These are phyloP conservation scores for Flammula alnicola DNA, from an alignment of 1,284 basidiomycete genomes.

Conservation along the genomic window DNA sequence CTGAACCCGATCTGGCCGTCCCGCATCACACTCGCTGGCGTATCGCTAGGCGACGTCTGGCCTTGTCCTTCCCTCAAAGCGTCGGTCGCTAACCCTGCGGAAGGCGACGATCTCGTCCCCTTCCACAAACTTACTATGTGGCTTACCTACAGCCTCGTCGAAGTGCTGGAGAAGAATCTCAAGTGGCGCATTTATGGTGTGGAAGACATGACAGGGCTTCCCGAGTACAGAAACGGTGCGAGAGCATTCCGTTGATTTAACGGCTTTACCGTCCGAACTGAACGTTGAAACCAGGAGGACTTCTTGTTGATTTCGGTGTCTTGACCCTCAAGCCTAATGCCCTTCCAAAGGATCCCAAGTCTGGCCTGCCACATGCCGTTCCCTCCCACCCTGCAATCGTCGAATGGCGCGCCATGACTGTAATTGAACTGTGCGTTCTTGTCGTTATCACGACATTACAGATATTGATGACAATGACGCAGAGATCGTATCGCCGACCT, in stretches of 20 bases:
- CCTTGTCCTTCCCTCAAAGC: conserved; percentile 59
- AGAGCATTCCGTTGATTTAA: not conserved
- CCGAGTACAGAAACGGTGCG: conserved; percentile 89
- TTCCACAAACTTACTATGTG: conserved; percentile 97
- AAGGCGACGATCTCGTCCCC: conserved; percentile 79
- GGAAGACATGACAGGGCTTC: conserved; percentile 83
- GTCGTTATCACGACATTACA: conserved; percentile 3
- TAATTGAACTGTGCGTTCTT: conserved; percentile 80
- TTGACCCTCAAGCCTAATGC: conserved; percentile 61
- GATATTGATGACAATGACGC: conserved; percentile 11
- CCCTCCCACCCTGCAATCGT: conserved; percentile 89
- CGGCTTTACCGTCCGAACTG: not conserved
- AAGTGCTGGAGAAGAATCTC: conserved; percentile 79
- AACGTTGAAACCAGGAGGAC: conserved; percentile 71
- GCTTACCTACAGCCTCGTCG: conserved; percentile 88
- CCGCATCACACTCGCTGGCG: conserved; percentile 66
- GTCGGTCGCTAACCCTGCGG: conserved; percentile 27
- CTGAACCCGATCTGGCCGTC: conserved; percentile 91
- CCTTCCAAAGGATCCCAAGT: conserved; percentile 50
- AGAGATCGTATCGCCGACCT: conserved; percentile 83
- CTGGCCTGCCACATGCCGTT: conserved; percentile 64
- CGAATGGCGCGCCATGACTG: conserved; percentile 95
- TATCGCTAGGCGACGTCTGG: conserved; percentile 91
- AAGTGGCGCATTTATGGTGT: conserved; percentile 79
- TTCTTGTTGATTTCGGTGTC: conserved; percentile 85